Base-by-base conservation (phyloP, 176 grass and related monocot species). In the Cocos nucifera region DNA sequence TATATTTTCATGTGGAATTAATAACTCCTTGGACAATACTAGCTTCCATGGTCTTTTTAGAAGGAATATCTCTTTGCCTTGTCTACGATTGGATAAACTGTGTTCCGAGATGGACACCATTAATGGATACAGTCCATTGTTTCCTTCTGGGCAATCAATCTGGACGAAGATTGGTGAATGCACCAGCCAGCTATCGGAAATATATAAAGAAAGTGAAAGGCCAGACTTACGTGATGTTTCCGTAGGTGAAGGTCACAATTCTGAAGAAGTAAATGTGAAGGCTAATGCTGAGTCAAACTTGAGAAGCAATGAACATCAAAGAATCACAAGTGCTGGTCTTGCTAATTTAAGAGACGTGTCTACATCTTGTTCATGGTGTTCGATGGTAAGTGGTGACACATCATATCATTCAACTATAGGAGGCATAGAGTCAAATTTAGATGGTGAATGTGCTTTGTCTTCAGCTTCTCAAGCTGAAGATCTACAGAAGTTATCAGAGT, bases 1-100 rank as follows among this genome's bases (percentile, higher is more conserved):
- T 64, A 49, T 67, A 55, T 57, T 75, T 72, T 54, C 66, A 6
- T 58, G 24, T 19, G 78, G 22, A 70, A 75, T 50, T 25, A 62
- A 54, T 19, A 66, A 49, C 0, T 22, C 75, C 21, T 50, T 48
- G 19, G 75, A 53, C 54, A 48, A 74, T 79, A 83, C 32, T 16
- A 77, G 79, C 57, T 44, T 32, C 35, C 58, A 55, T 55, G 28
- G 16, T 9, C 15, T n/a, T 19, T 15, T n/a, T 32, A 88, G 71
- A 67, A 88, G 83, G 51, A 82, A 80, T 73, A 59, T 70, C 22
- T 91, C 87, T 56, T 73, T 91, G 29, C 78, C 92, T 57, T 57
- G 70, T 58, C 73, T 90, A 53, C 56, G 57, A 25, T 57, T 81
- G 53, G 67, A 65, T 51, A 73, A 75, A 66, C 69, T 71, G 32